A percentile compares a stretch with the other conserved stretches of the same genome.
These are phyloP conservation scores for Elaphomyces granulatus DNA, from an alignment of 495 filamentous ascomycete species.

Conservation along the genomic window DNA sequence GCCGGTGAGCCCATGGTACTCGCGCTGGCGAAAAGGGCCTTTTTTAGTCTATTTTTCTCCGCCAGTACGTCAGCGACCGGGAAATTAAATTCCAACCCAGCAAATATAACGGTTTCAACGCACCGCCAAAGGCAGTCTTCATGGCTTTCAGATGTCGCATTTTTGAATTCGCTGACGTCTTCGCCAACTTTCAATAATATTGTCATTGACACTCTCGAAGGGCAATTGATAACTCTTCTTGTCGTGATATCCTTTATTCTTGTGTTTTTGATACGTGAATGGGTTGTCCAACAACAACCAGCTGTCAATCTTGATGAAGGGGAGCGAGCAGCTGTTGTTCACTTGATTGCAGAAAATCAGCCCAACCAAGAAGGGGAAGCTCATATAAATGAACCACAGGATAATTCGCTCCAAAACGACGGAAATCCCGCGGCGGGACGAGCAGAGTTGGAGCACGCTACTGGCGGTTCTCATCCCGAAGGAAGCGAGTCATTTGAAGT, in stretches of 20 bases:
- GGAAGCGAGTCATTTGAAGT: background rate
- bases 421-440: background rate
- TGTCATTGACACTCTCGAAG: constrained; percentile 75
- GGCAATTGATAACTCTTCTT: constrained; percentile 78
- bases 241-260: constrained; percentile 89
- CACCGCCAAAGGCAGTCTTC: constrained; percentile 26
- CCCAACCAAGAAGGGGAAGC: constrained; percentile 6
- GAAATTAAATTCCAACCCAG: constrained; percentile 7
- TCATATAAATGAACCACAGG: constrained; percentile 13
- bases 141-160: constrained; percentile 54
- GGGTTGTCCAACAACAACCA: constrained; percentile 95
- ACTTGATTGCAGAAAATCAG: constrained; percentile 24
- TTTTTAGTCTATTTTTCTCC: constrained; percentile 27
- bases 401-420: constrained; percentile 1
- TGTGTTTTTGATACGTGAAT: constrained; percentile 90
- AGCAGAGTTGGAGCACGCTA: background rate
- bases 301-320: constrained; percentile 45
- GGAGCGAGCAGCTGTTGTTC: constrained; percentile 30
- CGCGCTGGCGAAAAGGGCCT: constrained; percentile 29
- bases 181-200: constrained; percentile 61
- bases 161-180: constrained; percentile 59
- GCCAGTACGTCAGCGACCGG: constrained; percentile 18
- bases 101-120: constrained; percentile 13
- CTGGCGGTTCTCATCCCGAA: background rate
- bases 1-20: constrained; percentile 36